Conservation (phyloP, 441 rosid species). For the Gossypium davidsonii region DNA sequence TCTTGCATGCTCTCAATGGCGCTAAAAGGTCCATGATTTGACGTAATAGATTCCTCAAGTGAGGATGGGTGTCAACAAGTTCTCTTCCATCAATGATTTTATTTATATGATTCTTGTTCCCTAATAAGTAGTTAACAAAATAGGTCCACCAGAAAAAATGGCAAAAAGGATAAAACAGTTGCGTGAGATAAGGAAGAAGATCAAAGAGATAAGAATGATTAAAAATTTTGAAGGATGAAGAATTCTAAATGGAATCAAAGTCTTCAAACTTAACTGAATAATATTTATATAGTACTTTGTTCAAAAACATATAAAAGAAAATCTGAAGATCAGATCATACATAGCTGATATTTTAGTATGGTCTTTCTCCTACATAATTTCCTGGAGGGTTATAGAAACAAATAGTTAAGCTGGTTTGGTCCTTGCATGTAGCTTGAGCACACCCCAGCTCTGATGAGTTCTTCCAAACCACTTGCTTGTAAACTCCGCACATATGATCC, state of each 20-base stretch:
- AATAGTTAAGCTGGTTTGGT: constrained; percentile 47
- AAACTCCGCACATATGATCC: not conserved
- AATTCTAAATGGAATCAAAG: not conserved
- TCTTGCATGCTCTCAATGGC: constrained; percentile 16
- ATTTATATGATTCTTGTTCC: not conserved
- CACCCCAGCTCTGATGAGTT: constrained; percentile 58
- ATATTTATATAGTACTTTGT: not conserved
- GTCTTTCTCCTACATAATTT: constrained; percentile 60
- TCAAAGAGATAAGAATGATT: not conserved
- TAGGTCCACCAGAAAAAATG: not conserved
- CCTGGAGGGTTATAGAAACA: constrained; percentile 88
- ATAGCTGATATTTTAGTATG: constrained; percentile 31
- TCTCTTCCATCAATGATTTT: not conserved
- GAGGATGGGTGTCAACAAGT: not conserved
- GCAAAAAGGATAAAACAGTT: not conserved
- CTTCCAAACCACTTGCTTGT: constrained; percentile 9
- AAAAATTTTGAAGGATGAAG: not conserved
- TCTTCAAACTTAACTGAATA: not conserved
- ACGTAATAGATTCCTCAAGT: constrained; percentile 10
- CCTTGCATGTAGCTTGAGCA: constrained; percentile 57
- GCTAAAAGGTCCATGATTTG: constrained; percentile 6
- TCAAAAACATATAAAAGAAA: not conserved
- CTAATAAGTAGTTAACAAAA: not conserved
- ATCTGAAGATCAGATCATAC: not conserved
- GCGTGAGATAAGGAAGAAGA: not conserved